These are phyloP conservation scores for Cladorrhinum samala DNA, from an alignment of 495 filamentous ascomycete species.

Conservation along the genomic window DNA sequence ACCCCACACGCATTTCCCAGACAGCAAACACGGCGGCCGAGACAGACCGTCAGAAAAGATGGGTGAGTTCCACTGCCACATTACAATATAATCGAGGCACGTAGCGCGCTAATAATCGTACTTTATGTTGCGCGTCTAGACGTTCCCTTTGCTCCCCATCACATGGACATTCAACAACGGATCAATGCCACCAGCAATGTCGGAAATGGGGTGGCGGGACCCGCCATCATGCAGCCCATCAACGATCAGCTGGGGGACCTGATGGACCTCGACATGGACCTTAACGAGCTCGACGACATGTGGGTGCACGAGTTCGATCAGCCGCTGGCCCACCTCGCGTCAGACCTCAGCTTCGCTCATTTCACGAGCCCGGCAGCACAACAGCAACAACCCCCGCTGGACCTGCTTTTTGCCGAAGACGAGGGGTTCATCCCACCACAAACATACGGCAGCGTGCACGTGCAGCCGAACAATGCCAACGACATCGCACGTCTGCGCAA, in stretches of 20 bases:
- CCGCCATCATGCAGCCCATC: no score
- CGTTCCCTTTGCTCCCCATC: no score
- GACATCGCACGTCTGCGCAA: constrained; percentile 17
- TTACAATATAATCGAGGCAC: no score
- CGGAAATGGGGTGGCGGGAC: no score
- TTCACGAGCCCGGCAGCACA: constrained; percentile 46
- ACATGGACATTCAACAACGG: no score
- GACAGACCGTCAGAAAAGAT: no score
- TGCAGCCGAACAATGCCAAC: background rate
- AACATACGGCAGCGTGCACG: background rate
- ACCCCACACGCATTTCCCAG: no score
- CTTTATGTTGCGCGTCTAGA: no score
- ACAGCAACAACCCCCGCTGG: constrained; percentile 6
- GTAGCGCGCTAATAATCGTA: no score
- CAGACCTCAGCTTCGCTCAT: constrained; percentile 25
- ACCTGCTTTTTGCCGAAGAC: constrained; percentile 25
- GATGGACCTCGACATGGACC: constrained; percentile 40
- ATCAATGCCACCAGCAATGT: no score
- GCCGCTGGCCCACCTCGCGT: constrained; percentile 3
- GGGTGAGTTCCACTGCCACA: no score
- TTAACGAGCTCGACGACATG: constrained; percentile 8
- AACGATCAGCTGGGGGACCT: constrained; percentile 40
- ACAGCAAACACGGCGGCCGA: no score
- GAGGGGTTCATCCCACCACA: constrained; percentile 14
- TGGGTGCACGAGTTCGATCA: constrained; percentile 15